Evolutionary conservation across 495 filamentous ascomycete genomes (phyloP), one percentile per base, ranked within the genome.

Genomic region (Trichoderma asperelloides): DNA sequence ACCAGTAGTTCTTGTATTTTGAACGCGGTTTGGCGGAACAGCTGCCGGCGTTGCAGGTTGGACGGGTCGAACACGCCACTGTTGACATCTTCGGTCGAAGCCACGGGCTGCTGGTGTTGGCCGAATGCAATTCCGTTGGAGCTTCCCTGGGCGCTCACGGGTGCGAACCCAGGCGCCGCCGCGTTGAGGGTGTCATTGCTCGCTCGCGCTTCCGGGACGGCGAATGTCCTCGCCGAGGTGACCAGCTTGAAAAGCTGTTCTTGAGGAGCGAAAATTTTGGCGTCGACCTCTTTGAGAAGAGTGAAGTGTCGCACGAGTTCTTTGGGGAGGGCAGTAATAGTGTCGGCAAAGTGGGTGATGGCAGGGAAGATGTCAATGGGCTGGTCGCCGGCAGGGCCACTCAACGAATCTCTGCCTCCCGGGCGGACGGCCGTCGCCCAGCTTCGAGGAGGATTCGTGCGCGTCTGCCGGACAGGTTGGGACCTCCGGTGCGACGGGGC

Each of bases 281-380:
- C 94, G 79, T 99, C 96, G 40, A 97, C 95, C 76, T 99, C 95
- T 71, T 96, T 96, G 64, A 99, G 80, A 57, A 97, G 84, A 7
- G 93, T 95, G 73, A 96, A 96, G 75, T 99, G 94, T 68, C 92
- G 85, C 66, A 96, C 91, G 65, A 96, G 91, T 74, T 99, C 95
- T 74, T 92, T 91, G 9, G 95, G 95, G 6, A 99, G 87, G 28
- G 96, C 94, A 23, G 90, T 89, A 71, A 97, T 91, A 62, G 93
- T 87, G 76, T 98, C 93, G 66, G 93, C 89, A 77, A 98, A 99
- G 78, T 94, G 90, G 33, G 91, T 93, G 68, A 97, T 89, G 28
- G 93, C 96, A 65, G 95, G 96, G 71, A 94, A 96, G 80, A 98
- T 83, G 69, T 88, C 79, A 75, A 82, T 83, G 69, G 80, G 80